Conservation (phyloP, 2,329 filamentous ascomycete genomes). For the Cladorrhinum sp. region DNA sequence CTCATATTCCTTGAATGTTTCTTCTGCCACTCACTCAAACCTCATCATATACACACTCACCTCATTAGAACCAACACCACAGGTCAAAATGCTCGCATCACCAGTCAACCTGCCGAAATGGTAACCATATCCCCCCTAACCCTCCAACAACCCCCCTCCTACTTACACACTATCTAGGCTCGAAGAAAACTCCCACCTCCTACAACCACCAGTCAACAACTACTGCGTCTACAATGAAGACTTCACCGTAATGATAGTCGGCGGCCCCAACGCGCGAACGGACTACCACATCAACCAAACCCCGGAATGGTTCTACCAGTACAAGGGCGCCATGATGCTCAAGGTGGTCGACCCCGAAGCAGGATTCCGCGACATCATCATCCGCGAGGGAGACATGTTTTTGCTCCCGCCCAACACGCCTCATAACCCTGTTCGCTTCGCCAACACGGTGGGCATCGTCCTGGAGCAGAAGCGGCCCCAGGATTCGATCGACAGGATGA, state of each 20-base stretch:
- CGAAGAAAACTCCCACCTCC: slow-evolving; percentile 82
- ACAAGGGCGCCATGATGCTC: slow-evolving; percentile 88
- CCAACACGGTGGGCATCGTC: slow-evolving; percentile 89
- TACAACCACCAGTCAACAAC: slow-evolving; percentile 94
- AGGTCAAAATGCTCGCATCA: slow-evolving; percentile 44
- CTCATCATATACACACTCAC: not conserved
- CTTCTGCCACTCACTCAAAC: not conserved
- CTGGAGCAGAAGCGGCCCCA: slow-evolving; percentile 78
- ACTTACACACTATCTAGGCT: slow-evolving; percentile 60
- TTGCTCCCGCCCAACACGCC: slow-evolving; percentile 91
- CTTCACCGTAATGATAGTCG: slow-evolving; percentile 81
- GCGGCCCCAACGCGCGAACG: slow-evolving; percentile 90
- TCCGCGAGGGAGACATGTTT: slow-evolving; percentile 92
- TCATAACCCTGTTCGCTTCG: slow-evolving; percentile 92
- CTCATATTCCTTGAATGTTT: not conserved
- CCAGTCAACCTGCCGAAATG: slow-evolving; percentile 59
- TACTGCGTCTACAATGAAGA: slow-evolving; percentile 90
- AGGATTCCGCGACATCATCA: slow-evolving; percentile 76
- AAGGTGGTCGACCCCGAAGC: slow-evolving; percentile 74
- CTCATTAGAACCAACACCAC: not conserved
- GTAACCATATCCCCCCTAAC: slow-evolving; percentile 33
- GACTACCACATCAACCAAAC: slow-evolving; percentile 99
- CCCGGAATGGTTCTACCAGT: slow-evolving; percentile 97
- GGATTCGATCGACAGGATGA: slow-evolving; percentile 69
- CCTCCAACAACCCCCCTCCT: not conserved